These are phyloP conservation scores for Diddensiella santjacobensis DNA, from an alignment of 805 yeast species.

Conservation along the genomic window DNA sequence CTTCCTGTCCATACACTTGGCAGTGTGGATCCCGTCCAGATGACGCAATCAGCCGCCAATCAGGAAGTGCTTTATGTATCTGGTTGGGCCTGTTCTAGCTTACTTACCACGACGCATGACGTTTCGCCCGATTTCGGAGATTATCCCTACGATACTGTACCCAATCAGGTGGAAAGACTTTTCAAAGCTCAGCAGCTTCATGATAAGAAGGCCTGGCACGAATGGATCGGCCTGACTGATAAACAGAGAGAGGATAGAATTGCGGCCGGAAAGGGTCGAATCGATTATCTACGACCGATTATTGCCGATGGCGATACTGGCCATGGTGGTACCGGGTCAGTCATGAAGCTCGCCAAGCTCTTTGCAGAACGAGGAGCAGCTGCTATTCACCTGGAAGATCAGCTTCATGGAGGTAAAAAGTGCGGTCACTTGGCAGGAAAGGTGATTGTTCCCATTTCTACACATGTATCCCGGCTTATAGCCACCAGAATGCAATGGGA, in stretches of 20 bases:
- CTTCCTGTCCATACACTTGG: slow-evolving; percentile 57
- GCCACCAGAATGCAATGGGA: slow-evolving; percentile 66
- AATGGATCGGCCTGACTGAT: slow-evolving; percentile 33
- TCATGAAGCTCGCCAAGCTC: slow-evolving; percentile 60
- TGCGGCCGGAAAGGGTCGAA: slow-evolving; percentile 27
- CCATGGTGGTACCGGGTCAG: slow-evolving; percentile 58
- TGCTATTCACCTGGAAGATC: slow-evolving; percentile 63
- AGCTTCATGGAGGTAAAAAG: slow-evolving; percentile 61
- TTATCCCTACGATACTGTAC: slow-evolving; percentile 66
- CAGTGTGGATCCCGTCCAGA: slow-evolving; percentile 58
- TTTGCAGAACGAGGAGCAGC: slow-evolving; percentile 68
- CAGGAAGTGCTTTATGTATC: slow-evolving; percentile 54
- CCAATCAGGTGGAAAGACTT: slow-evolving; percentile 59
- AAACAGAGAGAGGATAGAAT: slow-evolving; percentile 27
- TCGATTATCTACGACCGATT: slow-evolving; percentile 58
- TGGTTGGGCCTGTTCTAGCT: slow-evolving; percentile 61
- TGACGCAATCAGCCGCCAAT: slow-evolving; percentile 52
- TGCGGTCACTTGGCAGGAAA: slow-evolving; percentile 64
- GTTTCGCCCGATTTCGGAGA: slow-evolving; percentile 67
- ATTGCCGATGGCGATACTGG: slow-evolving; percentile 69
- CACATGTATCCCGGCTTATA: slow-evolving; percentile 50
- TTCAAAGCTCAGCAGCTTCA: slow-evolving; percentile 57
- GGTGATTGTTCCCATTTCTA: slow-evolving; percentile 55
- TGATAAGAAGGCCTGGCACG: slow-evolving; percentile 47
- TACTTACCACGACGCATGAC: slow-evolving; percentile 57